Evolutionary conservation across 2,329 filamentous ascomycete genomes (phyloP).

Genomic region (Penicillium corylophilum): DNA sequence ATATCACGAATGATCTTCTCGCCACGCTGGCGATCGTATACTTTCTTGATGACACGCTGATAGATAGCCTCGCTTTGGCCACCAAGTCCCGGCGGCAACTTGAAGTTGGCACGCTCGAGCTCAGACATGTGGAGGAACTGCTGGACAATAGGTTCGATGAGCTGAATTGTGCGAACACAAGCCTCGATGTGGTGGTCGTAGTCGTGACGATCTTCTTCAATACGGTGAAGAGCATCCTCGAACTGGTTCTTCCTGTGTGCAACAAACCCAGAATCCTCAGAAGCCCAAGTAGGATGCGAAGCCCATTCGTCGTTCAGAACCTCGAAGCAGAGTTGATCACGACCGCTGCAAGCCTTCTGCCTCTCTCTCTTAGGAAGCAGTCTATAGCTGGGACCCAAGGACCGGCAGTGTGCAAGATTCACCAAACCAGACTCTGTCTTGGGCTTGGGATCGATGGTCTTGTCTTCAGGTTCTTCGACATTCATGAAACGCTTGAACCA

Average conservation of each 20-base stretch:
- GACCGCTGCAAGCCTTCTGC: slow-evolving; percentile 86
- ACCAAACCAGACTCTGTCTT: slow-evolving; percentile 72
- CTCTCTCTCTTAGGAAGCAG: slow-evolving; percentile 87
- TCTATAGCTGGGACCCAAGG: slow-evolving; percentile 93
- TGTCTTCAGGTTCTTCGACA: slow-evolving; percentile 69
- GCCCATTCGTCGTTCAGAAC: slow-evolving; percentile 98
- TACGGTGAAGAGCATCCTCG: slow-evolving; percentile 90
- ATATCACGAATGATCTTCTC: slow-evolving; percentile 83
- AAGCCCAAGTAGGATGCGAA: slow-evolving; percentile 97
- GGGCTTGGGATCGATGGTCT: slow-evolving; percentile 74
- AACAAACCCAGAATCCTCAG: slow-evolving; percentile 95
- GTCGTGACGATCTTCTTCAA: slow-evolving; percentile 97
- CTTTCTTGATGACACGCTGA: slow-evolving; percentile 94
- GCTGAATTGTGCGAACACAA: slow-evolving; percentile 89
- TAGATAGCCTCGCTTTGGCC: slow-evolving; percentile 96
- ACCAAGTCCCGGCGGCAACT: slow-evolving; percentile 78
- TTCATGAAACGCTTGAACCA: slow-evolving; percentile 85
- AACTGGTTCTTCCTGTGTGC: slow-evolving; percentile 95
- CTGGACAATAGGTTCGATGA: slow-evolving; percentile 90
- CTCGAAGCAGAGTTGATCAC: slow-evolving; percentile 88
- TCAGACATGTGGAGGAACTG: slow-evolving; percentile 79
- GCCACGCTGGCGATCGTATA: slow-evolving; percentile 84
- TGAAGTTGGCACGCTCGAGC: slow-evolving; percentile 70
- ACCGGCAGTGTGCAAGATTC: slow-evolving; percentile 92
- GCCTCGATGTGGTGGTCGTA: slow-evolving; percentile 99